These are phyloP conservation scores for Epichloe brachyelytri DNA, from an alignment of 2,329 filamentous ascomycete species.

Conservation along the genomic window DNA sequence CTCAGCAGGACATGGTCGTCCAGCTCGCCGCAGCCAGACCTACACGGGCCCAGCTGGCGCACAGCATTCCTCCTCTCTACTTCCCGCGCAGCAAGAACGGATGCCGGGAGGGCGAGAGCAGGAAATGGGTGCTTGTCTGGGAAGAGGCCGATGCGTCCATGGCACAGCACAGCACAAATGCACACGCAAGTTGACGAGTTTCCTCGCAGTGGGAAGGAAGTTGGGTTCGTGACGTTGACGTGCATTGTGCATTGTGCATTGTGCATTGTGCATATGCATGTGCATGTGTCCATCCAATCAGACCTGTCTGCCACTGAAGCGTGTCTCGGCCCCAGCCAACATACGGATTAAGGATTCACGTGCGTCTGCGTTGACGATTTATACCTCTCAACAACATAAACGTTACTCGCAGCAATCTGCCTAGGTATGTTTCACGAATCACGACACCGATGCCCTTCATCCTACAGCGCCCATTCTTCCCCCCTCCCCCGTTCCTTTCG, in stretches of 20 bases:
- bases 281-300: neutral
- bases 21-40: constrained; percentile 34
- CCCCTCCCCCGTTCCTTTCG: neutral
- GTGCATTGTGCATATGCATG: too few relatives aligned
- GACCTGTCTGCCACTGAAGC: neutral
- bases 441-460: constrained; percentile 1
- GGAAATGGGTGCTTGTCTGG: constrained; percentile 35
- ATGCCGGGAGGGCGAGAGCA: constrained; percentile 32
- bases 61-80: constrained; percentile 20
- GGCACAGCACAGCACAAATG: neutral
- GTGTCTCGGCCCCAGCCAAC: neutral
- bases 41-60: constrained; percentile 17
- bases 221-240: too few relatives aligned
- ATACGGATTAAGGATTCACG: neutral
- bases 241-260: too few relatives aligned
- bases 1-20: constrained; percentile 34
- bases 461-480: neutral
- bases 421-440: constrained; percentile 6
- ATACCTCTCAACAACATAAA: constrained; percentile 1
- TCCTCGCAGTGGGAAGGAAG: too few relatives aligned
- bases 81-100: constrained; percentile 28
- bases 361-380: neutral
- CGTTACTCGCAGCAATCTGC: constrained; percentile 10
- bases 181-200: neutral
- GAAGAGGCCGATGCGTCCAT: constrained; percentile 4